Base-by-base conservation (phyloP, 768 basidiomycete genomes). In the Suillus lakei region DNA sequence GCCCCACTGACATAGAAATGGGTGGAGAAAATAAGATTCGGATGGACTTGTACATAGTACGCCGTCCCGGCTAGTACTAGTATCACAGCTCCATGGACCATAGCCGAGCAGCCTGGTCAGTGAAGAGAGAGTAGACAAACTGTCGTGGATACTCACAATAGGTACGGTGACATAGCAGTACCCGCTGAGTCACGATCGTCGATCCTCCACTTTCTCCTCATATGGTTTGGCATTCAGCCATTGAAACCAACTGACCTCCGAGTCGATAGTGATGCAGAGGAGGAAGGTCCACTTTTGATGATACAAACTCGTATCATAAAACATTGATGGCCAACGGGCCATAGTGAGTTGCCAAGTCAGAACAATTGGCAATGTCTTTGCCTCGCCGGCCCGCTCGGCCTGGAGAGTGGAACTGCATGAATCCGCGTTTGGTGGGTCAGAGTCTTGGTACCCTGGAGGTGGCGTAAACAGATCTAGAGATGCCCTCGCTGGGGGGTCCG, bases 391-490 rank as follows among this genome's bases (percentile, higher is more conserved):
- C 46, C 46, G 12, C 23, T 23, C 46, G 38, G 38, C 38, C 0
- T 13, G 13, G 38, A 13, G 13, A 13, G 36, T 13, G 12, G 32
- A 4, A 34, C 32, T 8, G 32, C 32, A 34, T 8, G 32, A 34
- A 34, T 34, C 32, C 32, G 23, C 1, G 55, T 69, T 71, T 46
- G 65, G 56, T 13, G 65, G 62, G 58, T 61, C 62, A 32, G 39
- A 34, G 46, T 59, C 62, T 51, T n/a, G 13, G 15, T 55, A 16
- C 0, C 12, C 50, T 0, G 36, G 36, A 12, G 66, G 65, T 30
- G 77, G 76, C 18, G 75, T 78, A 63, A 79, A 77, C 55, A 77
- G 72, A 18, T 64, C 63, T 15, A 58, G 64, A 13, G 66, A 13
- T n/a, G 62, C 54, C 48, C 60, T 30, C 59, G 67, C 28, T 61